Evolutionary conservation across 1,139 yeast genomes (phyloP).

Genomic region (Blastobotrys elegans): DNA sequence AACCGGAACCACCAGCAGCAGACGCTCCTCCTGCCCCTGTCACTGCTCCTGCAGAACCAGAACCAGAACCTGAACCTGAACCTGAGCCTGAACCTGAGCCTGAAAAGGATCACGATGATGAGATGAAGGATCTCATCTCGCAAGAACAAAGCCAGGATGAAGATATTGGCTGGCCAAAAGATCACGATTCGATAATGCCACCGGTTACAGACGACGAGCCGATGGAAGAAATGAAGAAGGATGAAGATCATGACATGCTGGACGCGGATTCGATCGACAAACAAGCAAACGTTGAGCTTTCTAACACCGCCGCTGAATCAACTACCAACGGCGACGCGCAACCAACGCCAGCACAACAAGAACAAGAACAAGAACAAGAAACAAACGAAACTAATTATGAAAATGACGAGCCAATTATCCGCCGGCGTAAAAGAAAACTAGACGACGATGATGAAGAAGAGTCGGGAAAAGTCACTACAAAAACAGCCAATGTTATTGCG

Average conservation of each 20-base stretch:
- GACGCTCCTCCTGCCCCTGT: not conserved
- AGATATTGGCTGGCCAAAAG: constrained; percentile 12
- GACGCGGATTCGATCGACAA: constrained; percentile 5
- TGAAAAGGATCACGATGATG: not conserved
- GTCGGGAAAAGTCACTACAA: not conserved
- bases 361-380: not conserved
- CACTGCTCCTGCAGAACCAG: not conserved
- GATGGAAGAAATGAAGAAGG: not conserved
- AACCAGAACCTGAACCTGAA: not conserved
- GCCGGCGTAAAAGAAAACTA: constrained; percentile 9
- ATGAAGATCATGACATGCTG: constrained; percentile 9
- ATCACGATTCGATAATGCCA: constrained; percentile 3
- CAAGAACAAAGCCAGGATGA: constrained; percentile 6
- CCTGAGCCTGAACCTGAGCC: not conserved
- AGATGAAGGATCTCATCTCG: not conserved
- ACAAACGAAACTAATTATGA: not conserved
- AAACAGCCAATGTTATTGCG: not conserved
- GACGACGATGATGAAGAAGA: constrained; percentile 7
- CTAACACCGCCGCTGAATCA: not conserved
- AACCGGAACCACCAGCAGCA: not conserved
- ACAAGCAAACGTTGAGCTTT: not conserved
- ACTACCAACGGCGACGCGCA: not conserved
- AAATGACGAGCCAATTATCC: constrained; percentile 3
- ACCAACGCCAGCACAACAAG: not conserved
- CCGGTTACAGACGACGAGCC: not conserved